These are phyloP conservation scores for Solanum okadae DNA, from an alignment of 257 asterid species.

Conservation along the genomic window DNA sequence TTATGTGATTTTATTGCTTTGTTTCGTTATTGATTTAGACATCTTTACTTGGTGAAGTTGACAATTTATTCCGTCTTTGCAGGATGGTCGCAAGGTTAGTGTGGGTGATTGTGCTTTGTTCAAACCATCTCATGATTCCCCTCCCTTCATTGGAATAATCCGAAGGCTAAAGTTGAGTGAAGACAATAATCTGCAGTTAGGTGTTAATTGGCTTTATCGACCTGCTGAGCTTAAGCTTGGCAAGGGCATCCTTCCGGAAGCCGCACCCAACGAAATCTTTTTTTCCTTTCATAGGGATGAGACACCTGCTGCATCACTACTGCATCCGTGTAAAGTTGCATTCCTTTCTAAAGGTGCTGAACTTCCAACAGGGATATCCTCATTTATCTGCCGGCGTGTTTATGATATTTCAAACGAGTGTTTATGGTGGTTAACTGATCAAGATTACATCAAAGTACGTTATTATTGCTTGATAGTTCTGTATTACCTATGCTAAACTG, in stretches of 20 bases:
- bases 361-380: constrained; percentile 63
- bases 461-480: neutral
- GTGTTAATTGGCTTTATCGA: constrained; percentile 84
- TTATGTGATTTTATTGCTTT: neutral
- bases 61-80: constrained; percentile 12
- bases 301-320: constrained; percentile 75
- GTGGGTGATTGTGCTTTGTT: constrained; percentile 80
- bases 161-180: constrained; percentile 33
- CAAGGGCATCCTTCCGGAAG: constrained; percentile 52
- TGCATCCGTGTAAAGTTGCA: constrained; percentile 96
- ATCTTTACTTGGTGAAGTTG: neutral
- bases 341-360: constrained; percentile 84
- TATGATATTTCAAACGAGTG: constrained; percentile 39
- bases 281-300: constrained; percentile 82
- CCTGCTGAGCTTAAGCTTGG: constrained; percentile 56
- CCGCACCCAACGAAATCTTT: constrained; percentile 78
- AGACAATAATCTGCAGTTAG: constrained; percentile 40
- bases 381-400: constrained; percentile 79
- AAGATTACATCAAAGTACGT: constrained; percentile 71
- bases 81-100: constrained; percentile 59
- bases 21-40: neutral
- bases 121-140: constrained; percentile 56
- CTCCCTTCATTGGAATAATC: constrained; percentile 67
- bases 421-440: constrained; percentile 88
- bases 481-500: neutral